phyloP scores from a whole-genome alignment of 768 basidiomycete genomes.

The Kwoniella botswanensis region DNA sequence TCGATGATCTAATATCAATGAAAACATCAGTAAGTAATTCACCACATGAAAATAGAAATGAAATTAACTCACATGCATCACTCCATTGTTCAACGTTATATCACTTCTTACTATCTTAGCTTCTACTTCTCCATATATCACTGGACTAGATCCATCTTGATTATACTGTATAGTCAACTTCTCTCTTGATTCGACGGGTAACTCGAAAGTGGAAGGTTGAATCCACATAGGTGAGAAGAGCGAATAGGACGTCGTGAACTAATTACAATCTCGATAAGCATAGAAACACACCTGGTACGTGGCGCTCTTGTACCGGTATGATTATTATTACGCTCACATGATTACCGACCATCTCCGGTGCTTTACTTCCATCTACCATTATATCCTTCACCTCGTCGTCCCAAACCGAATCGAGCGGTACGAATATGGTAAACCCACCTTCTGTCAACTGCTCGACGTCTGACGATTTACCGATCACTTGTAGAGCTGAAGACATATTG shows the following conservation, averaged over 20 bases:
- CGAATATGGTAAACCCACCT: conserved; percentile 50
- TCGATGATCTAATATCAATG: conserved; percentile 33
- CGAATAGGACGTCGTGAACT: conserved; percentile 44
- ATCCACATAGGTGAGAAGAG: conserved; percentile 43
- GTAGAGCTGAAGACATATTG: conserved; percentile 26
- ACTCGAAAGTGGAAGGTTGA: conserved; percentile 11
- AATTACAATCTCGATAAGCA: neutral
- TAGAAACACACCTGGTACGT: too few relatives aligned
- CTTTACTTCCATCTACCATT: conserved; percentile 15
- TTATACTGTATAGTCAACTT: conserved; percentile 24
- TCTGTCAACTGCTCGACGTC: conserved; percentile 32
- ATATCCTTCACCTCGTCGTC: conserved; percentile 20
- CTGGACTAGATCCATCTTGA: conserved; percentile 22
- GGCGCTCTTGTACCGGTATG: too few relatives aligned
- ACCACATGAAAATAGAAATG: neutral
- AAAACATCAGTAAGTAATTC: neutral
- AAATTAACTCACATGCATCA: conserved; percentile 47
- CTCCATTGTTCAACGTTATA: conserved; percentile 47
- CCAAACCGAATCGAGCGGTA: conserved; percentile 46
- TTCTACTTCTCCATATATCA: conserved; percentile 21
- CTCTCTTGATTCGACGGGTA: conserved; percentile 32
- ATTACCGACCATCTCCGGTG: conserved; percentile 26
- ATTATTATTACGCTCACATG: conserved; percentile 35
- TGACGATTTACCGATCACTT: conserved; percentile 14
- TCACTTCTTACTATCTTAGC: conserved; percentile 44